These are phyloP conservation scores for Lentinula sp. DNA, from an alignment of 768 basidiomycete species.

Conservation along the genomic window DNA sequence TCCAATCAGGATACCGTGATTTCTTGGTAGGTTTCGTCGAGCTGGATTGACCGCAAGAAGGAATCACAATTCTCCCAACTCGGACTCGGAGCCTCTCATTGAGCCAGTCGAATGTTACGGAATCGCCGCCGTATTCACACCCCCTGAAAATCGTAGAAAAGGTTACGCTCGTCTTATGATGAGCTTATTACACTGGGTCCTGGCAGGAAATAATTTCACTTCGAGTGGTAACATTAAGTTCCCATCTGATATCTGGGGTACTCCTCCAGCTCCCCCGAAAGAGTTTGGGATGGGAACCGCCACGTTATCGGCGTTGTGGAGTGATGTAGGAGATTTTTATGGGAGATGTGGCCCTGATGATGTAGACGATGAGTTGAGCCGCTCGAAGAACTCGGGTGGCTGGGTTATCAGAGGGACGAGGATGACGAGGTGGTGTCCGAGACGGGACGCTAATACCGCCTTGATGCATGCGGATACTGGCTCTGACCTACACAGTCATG, in stretches of 20 bases:
- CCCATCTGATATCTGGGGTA: slow-evolving; percentile 38
- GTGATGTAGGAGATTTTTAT: slow-evolving; percentile 50
- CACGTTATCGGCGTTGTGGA: slow-evolving; percentile 44
- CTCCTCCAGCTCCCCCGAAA: slow-evolving; percentile 28
- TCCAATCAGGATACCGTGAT: not conserved
- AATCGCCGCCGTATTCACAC: slow-evolving; percentile 54
- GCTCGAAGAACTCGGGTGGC: slow-evolving; percentile 19
- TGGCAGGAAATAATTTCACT: slow-evolving; percentile 25
- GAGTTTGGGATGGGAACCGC: slow-evolving; percentile 27
- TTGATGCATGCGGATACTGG: not conserved
- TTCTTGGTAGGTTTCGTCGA: slow-evolving; percentile 22
- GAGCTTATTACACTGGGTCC: slow-evolving; percentile 54
- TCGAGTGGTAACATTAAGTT: slow-evolving; percentile 15
- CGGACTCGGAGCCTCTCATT: not conserved
- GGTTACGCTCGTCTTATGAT: slow-evolving; percentile 63
- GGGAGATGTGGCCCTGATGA: slow-evolving; percentile 27
- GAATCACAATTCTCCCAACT: not conserved
- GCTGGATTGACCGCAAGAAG: slow-evolving; percentile 19
- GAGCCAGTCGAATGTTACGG: slow-evolving; percentile 40
- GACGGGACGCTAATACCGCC: not conserved
- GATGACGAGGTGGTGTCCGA: slow-evolving; percentile 35
- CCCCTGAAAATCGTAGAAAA: slow-evolving; percentile 37
- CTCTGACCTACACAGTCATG: not conserved
- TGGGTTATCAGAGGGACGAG: slow-evolving; percentile 34
- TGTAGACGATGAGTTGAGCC: not conserved